Evolutionary conservation across 495 filamentous ascomycete species (phyloP).

Genomic region (Amorphotheca resinae): DNA sequence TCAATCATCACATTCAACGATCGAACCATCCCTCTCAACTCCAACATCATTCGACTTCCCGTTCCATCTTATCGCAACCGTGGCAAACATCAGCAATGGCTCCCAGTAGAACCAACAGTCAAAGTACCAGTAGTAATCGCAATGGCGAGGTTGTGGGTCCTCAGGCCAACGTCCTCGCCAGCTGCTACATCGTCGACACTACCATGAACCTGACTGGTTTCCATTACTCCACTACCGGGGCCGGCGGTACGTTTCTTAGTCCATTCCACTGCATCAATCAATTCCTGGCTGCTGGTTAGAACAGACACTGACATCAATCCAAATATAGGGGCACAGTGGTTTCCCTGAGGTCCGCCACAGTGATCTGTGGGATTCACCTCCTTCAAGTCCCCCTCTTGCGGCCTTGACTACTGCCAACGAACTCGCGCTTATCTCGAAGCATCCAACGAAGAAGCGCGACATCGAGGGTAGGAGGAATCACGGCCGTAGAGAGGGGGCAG

Average conservation of each 20-base stretch:
- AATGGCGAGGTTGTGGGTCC: slow-evolving; percentile 41
- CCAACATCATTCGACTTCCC: no score
- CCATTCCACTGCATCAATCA: slow-evolving; percentile 1
- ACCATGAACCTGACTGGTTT: slow-evolving; percentile 51
- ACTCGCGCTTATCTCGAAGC: slow-evolving; percentile 44
- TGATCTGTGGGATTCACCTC: slow-evolving; percentile 57
- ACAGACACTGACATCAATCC: slow-evolving; percentile 1
- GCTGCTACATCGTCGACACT: slow-evolving; percentile 63
- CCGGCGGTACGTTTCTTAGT: slow-evolving; percentile 44
- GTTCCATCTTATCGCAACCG: slow-evolving; percentile 19
- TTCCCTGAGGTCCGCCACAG: slow-evolving; percentile 88
- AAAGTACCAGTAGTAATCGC: slow-evolving; percentile 61
- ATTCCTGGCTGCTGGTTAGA: neutral
- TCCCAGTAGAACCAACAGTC: slow-evolving; percentile 51
- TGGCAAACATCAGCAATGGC: slow-evolving; percentile 34
- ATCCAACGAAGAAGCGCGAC: slow-evolving; percentile 21
- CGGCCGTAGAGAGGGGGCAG: slow-evolving; percentile 69
- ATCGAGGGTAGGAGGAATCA: slow-evolving; percentile 25
- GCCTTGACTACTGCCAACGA: slow-evolving; percentile 46
- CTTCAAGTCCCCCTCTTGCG: slow-evolving; percentile 73
- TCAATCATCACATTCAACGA: neutral
- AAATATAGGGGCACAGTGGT: slow-evolving; percentile 73
- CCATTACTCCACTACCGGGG: slow-evolving; percentile 88
- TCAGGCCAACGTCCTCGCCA: slow-evolving; percentile 63
- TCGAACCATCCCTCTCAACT: no score